A percentile compares a stretch with the other conserved stretches of the same genome.
Evolutionary conservation across 2,329 filamentous ascomycete genomes (phyloP).

Genomic region (Talaromyces sp.): DNA sequence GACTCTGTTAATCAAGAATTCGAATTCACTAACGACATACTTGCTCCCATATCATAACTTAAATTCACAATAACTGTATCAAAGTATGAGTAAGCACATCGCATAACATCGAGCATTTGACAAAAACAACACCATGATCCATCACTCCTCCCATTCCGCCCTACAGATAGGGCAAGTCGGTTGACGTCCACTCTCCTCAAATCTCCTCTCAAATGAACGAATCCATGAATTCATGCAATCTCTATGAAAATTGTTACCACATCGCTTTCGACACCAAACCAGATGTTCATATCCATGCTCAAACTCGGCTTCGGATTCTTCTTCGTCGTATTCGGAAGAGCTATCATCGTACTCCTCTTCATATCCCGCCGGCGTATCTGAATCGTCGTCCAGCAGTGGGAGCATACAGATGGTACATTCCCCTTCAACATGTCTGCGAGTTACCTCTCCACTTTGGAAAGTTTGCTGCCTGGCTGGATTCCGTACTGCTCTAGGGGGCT

Average conservation of each 20-base stretch:
- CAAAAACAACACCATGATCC: background rate
- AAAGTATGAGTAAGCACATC: no score
- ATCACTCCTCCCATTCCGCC: constrained; percentile 6
- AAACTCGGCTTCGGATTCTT: background rate
- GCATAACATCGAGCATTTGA: background rate
- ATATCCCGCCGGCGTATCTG: background rate
- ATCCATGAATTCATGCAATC: constrained; percentile 11
- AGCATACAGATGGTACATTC: constrained; percentile 13
- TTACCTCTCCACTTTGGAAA: background rate
- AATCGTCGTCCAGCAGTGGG: background rate
- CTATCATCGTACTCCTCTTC: background rate
- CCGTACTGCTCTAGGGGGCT: background rate
- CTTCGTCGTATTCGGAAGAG: background rate
- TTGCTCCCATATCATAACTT: no score
- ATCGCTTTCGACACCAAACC: constrained; percentile 12
- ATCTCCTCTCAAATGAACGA: background rate
- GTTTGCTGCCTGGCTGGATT: background rate
- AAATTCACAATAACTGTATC: no score
- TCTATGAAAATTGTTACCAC: constrained; percentile 16
- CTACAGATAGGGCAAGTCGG: constrained; percentile 15
- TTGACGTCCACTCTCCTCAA: background rate
- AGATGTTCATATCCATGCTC: background rate
- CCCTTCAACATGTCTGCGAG: constrained; percentile 7
- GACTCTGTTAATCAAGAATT: background rate
- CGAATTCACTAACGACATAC: background rate